Evolutionary conservation across 306 rosid species (phyloP), one percentile per base, ranked within the genome.

Genomic region (Hippophae tibetana): DNA sequence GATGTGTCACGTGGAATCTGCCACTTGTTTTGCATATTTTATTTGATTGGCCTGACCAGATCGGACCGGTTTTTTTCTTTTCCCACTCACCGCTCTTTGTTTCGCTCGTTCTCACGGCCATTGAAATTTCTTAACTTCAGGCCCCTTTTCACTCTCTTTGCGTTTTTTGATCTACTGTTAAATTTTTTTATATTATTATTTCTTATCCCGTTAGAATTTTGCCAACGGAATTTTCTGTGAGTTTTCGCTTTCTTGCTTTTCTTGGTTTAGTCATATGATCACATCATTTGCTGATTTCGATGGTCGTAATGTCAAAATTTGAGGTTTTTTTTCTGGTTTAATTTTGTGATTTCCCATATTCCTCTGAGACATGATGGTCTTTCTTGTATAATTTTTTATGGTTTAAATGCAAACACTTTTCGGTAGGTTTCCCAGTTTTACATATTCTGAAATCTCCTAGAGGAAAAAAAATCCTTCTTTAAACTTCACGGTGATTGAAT

Each of bases 71-170:
- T 18, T 9, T 49, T 26, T 9, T 2, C n/a, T 5, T 6, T 12
- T 13, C 53, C 6, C 53, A 49, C 53, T 23, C 6, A 10, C 5
- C 13, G 12, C 5, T 49, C 14, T 13, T 49, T 23, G 5, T 49
- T 23, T 13, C 14, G 9, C 53, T 12, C 53, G 60, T 8, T 10
- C 53, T 43, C 7, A 13, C 31, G 23, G 23, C 18, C 49, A 18
- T 5, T 0, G 38, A 7, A 43, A 26, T 13, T 5, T 47, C 18
- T 51, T 6, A 46, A 18, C 6, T 3, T 6, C 69, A 50, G 74
- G 74, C 62, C 27, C 5, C 27, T 61, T 18, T 55, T 65, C 57
- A 47, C 48, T 58, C 52, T 54, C 26, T 27, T 8, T 0, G 41
- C 42, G 12, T 42, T 48, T 48, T 2, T 5, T 23, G 44, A 49